Percentiles rank a stretch among this genome's conserved stretches.
Conservation (phyloP, 2,329 filamentous ascomycete genomes). For the Didymella glomerata region DNA sequence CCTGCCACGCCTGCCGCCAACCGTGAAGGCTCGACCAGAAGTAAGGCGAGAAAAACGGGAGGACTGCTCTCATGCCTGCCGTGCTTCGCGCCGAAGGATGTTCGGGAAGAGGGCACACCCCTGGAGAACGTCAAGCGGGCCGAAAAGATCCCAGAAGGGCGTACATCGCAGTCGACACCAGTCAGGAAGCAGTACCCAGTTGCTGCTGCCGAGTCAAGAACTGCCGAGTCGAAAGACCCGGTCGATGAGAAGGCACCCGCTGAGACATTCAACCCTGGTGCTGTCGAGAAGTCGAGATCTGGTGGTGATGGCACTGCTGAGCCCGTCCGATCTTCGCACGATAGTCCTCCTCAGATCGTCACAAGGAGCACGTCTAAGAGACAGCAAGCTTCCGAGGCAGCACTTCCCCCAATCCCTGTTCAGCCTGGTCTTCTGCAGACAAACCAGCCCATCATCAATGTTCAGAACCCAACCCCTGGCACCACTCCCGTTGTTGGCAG, state of each 20-base stretch:
- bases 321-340: constrained; percentile 27
- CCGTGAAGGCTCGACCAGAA: constrained; percentile 48
- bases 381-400: constrained; percentile 39
- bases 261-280: constrained; percentile 34
- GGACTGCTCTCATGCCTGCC: constrained; percentile 63
- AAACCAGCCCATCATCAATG: constrained; percentile 50
- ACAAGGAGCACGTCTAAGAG: constrained; percentile 46
- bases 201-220: constrained; percentile 53
- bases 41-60: constrained; percentile 54
- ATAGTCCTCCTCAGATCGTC: constrained; percentile 38
- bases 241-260: constrained; percentile 55
- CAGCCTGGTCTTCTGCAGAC: constrained; percentile 48
- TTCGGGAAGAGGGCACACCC: constrained; percentile 58
- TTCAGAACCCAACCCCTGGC: constrained; percentile 58
- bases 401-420: constrained; percentile 41
- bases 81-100: constrained; percentile 72
- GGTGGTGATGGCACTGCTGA: constrained; percentile 36
- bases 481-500: constrained; percentile 47
- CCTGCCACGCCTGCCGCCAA: constrained; percentile 40
- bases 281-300: constrained; percentile 35
- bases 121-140: constrained; percentile 56
- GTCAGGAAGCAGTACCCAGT: constrained; percentile 53
- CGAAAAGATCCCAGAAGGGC: constrained; percentile 48
- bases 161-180: constrained; percentile 61
- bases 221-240: constrained; percentile 55